Evolutionary conservation across 352 stramenopile genomes (phyloP), one percentile per base, ranked within the genome.

Genomic region (Globisporangium heterothallicum): DNA sequence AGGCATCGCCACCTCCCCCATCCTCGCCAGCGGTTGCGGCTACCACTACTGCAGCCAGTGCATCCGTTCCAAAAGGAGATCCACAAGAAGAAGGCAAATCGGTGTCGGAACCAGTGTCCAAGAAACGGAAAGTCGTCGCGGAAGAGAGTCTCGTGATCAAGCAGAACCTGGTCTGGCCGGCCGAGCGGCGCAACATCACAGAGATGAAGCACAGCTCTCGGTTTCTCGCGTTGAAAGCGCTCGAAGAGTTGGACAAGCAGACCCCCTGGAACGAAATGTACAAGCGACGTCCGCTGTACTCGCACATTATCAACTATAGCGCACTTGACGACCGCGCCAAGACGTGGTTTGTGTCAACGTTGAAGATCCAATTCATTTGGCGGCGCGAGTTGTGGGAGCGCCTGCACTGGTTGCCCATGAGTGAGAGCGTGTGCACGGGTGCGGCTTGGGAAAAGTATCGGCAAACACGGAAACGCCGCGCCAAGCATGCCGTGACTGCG

Each of bases 341-440:
- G 24, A 41, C 42, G 35, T 77, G 68, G 68, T 68, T 74, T 38
- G 38, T 64, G 16, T 48, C 54, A 18, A 65, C 56, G 41, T 56
- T 77, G n/a, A 64, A 65, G n/a, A 49, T 68, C 47, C 68, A 77
- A 53, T 77, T 74, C 49, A 56, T 69, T 27, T 68, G 63, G 55
- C 68, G 68, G 9, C 64, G 68, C 26, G 68, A 77, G 58, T 66
- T 77, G 42, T 77, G 68, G 68, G 68, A 77, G 30, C 68, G 68
- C 5, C 61, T 77, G 7, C 68, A 77, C 50, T 77, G 68, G 68
- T 40, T 77, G 29, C 64, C 68, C 5, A 73, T 77, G 64, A 77
- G 68, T 35, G 68, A 77, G 42, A 65, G 54, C 14, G 65, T 77
- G 29, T 74, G 64, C 55, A 62, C 49, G 2, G 64, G 68, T 19